phyloP scores from a whole-genome alignment of 306 rosid species.

The Lablab purpureus region DNA sequence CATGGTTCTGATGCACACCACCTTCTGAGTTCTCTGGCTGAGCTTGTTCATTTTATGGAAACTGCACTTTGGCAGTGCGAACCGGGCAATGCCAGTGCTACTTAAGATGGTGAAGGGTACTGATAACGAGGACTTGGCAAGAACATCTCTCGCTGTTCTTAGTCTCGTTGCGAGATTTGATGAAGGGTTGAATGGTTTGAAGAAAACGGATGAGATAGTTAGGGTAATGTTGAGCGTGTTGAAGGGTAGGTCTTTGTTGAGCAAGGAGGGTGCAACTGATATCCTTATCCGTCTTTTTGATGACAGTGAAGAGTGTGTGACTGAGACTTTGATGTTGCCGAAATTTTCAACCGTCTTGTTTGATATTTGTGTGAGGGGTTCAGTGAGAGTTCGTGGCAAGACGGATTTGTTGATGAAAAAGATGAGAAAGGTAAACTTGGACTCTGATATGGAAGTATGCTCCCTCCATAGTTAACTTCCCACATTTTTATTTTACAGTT shows the following conservation, averaged over 20 bases:
- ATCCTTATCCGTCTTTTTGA: conserved; percentile 76
- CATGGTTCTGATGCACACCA: conserved; percentile 55
- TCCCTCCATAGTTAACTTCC: conserved; percentile 18
- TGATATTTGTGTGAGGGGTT: conserved; percentile 86
- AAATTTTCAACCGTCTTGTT: conserved; percentile 62
- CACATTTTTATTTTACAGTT: too few species aligned
- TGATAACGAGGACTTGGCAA: conserved; percentile 59
- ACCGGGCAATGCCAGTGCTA: conserved; percentile 63
- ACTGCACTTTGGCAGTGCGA: conserved; percentile 78
- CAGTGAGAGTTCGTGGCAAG: conserved; percentile 66
- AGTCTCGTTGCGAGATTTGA: conserved; percentile 74
- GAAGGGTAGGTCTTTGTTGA: conserved; percentile 72
- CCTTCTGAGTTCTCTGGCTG: conserved; percentile 70
- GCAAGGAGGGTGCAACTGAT: conserved; percentile 85
- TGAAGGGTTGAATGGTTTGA: conserved; percentile 75
- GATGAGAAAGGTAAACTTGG: conserved; percentile 55
- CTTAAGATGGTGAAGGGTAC: conserved; percentile 55
- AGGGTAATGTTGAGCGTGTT: conserved; percentile 61
- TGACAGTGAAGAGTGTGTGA: conserved; percentile 64
- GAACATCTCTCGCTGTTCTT: conserved; percentile 66
- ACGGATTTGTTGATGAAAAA: conserved; percentile 70
- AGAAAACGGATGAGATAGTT: conserved; percentile 52
- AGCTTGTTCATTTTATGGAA: conserved; percentile 83
- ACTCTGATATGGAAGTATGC: conserved; percentile 41
- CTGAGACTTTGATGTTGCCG: conserved; percentile 60